Base-by-base conservation (phyloP, 371 early-diverging fungal genomes). In the Syncephalastrum sp. region DNA sequence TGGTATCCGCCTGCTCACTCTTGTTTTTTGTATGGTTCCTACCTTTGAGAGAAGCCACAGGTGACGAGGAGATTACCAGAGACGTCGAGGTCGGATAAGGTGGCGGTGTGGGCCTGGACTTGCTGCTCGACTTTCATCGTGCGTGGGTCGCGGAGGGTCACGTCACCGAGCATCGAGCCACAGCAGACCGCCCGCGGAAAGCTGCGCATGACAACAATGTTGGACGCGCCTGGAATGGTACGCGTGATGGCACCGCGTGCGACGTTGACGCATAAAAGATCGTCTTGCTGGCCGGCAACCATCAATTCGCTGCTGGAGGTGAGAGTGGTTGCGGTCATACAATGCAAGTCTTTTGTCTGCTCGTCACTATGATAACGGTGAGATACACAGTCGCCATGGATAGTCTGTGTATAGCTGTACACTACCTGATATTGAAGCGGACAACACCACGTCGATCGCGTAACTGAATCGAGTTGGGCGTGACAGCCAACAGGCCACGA, bases 71-170 rank as follows among this genome's bases (percentile, higher is more conserved):
- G 62, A 63, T 90, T 87, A 15, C 90, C 91, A 15, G 84, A 77
- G 1, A 90, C 82, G 64, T 91, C 91, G 47, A 93, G 68, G 69
- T 88, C 89, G 0, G 87, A 83, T 15, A 93, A 69, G 1, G 86
- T 84, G 8, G 91, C 91, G 17, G 89, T 82, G 62, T 93, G 91
- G 5, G 91, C 91, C 52, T 85, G 81, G 42, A 91, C 79, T 38
- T 82, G 58, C 47, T 89, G 86, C 62, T 91, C 90, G 1, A 84
- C 82, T 21, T 80, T 74, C 63, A 87, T 77, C 0, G 88, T 82
- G 4, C 87, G 67, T 3, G 91, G 84, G 75, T 93, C 91, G 29
- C 85, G 76, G 19, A 91, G 50, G 5, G 79, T 78, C 12, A 91
- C 82, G 61, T 85, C 85, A 42, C 89, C 88, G 7, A 77, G 65